phyloP scores from a whole-genome alignment of 2,329 filamentous ascomycete species.

The Sporothrix schenckii region DNA sequence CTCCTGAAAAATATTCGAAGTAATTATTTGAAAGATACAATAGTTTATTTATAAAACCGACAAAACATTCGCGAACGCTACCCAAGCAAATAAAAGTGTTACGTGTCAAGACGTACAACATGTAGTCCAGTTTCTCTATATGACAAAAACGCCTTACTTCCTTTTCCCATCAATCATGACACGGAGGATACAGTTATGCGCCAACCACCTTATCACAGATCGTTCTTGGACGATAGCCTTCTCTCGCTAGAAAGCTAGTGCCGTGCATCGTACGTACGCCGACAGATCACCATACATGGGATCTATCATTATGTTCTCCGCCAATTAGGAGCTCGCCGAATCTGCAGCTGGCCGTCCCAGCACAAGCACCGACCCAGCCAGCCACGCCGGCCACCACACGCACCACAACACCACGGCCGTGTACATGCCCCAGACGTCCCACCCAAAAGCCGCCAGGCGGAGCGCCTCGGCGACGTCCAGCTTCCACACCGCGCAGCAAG shows the following conservation, averaged over 20 bases:
- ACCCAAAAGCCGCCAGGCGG: conserved; percentile 77
- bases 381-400: conserved; percentile 93
- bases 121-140: background rate
- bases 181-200: background rate
- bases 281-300: background rate
- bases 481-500: conserved; percentile 49
- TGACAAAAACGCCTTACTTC: background rate
- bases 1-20: background rate
- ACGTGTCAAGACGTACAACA: background rate
- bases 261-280: too few species aligned
- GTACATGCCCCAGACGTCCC: conserved; percentile 87
- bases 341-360: conserved; percentile 45
- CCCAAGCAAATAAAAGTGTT: conserved; percentile 2
- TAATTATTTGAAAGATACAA: background rate
- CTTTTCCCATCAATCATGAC: background rate
- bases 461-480: conserved; percentile 61
- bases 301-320: background rate
- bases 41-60: background rate
- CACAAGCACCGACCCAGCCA: conserved; percentile 63
- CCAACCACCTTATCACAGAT: background rate
- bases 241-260: background rate
- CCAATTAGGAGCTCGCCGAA: background rate
- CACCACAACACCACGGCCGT: conserved; percentile 90
- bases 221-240: background rate
- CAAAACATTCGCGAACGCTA: background rate